Evolutionary conservation across 176 grass and related monocot genomes (phyloP), one percentile per base, ranked within the genome.

Genomic region (Chloris gayana): DNA sequence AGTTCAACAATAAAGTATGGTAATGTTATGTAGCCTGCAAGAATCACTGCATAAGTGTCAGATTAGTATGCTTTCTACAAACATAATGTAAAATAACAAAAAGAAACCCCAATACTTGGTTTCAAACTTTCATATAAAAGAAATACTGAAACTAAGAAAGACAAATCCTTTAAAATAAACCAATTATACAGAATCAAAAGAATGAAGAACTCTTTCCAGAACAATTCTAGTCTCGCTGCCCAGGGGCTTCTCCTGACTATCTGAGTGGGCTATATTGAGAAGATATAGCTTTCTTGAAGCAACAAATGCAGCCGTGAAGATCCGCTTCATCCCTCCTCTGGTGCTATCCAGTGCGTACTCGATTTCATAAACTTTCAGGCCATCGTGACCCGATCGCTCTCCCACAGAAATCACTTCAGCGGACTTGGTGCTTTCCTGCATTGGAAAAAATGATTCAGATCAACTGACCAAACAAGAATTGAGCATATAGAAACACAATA

Each of bases 251-350:
- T 95, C 90, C 64, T 78, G 79, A 63, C 64, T 81, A 42, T 98
- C 88, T 75, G 90, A 93, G 33, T 89, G 83, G 37, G 90, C 56
- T 70, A 98, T 85, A 81, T 98, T 98, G 31, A 98, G 78, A 62
- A 98, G 78, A 82, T 98, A 93, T 14, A 98, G 90, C 86, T 98
- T 95, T 47, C 29, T 93, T 66, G 90, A 87, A 70, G 86, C 72
- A 71, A 98, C 96, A 82, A 98, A 98, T 7, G 90, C 92, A 69
- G 88, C 88, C 18, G 82, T 84, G 79, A 98, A 89, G 61, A 98
- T 93, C 41, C 86, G 81, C 84, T 95, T 95, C 90, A 95, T 82
- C 72, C 96, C 96, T 78, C 96, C 92, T 65, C 96, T 93, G 26
- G 90, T 95, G 65, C 92, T 98, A 84, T 98, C 90, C 62, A 95